A percentile compares a stretch with the other conserved stretches of the same genome.
These are phyloP conservation scores for Phylloporus sp. DNA, from an alignment of 768 basidiomycete genomes.

Conservation along the genomic window DNA sequence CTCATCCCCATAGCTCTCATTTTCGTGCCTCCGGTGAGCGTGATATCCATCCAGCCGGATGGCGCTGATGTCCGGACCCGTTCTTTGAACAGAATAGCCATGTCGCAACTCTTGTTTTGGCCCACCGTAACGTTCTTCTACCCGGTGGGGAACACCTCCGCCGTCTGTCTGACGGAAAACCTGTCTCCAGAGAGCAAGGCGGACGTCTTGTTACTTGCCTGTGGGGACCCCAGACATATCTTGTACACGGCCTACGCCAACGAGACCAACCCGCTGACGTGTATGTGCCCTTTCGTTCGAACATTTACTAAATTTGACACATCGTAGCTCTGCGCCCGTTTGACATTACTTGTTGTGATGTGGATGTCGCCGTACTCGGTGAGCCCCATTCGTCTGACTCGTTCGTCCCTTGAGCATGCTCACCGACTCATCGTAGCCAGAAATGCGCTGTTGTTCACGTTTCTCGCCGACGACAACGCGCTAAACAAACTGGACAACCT, in stretches of 20 bases:
- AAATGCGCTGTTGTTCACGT: slow-evolving; percentile 24
- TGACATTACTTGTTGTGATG: slow-evolving; percentile 30
- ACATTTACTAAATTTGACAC: not conserved
- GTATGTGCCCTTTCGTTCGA: slow-evolving; percentile 1
- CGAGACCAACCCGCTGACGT: not conserved
- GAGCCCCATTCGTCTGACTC: not conserved
- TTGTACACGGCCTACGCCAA: slow-evolving; percentile 40
- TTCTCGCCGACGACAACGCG: slow-evolving; percentile 20
- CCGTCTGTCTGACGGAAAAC: slow-evolving; percentile 44
- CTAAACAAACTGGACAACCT: slow-evolving; percentile 9
- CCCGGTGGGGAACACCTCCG: slow-evolving; percentile 54
- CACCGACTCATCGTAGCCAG: slow-evolving; percentile 17
- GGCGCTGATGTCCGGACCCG: too few species aligned
- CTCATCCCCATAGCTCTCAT: not conserved
- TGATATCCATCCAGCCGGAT: not conserved
- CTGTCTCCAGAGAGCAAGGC: slow-evolving; percentile 39
- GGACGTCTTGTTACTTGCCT: slow-evolving; percentile 46
- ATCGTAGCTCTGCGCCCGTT: slow-evolving; percentile 10
- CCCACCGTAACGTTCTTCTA: slow-evolving; percentile 42
- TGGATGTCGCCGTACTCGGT: slow-evolving; percentile 27
- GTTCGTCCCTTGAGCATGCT: not conserved
- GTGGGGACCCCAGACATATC: slow-evolving; percentile 51
- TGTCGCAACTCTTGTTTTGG: slow-evolving; percentile 17
- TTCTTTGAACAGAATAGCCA: slow-evolving; percentile 2
- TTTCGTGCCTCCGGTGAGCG: not conserved